A percentile compares a stretch with the other conserved stretches of the same genome.
Conservation (phyloP, 2,329 filamentous ascomycete genomes). For the Aspergillus spinulosporus region DNA sequence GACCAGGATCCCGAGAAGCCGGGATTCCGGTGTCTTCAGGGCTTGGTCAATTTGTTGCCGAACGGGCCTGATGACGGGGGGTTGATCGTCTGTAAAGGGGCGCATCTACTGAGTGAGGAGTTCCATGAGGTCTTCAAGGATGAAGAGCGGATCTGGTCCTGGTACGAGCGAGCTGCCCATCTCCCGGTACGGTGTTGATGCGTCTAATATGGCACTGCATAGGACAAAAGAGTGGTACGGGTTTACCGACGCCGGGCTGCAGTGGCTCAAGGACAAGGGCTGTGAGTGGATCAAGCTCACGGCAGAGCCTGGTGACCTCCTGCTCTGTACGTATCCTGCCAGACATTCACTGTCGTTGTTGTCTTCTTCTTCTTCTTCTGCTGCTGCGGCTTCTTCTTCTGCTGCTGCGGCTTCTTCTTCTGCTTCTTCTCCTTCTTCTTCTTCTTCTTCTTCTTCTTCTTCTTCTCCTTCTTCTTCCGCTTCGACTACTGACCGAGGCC, state of each 20-base stretch:
- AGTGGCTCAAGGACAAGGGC: constrained; percentile 37
- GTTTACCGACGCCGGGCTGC: constrained; percentile 32
- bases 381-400: no score
- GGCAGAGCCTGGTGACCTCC: constrained; percentile 47
- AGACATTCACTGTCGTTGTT: no score
- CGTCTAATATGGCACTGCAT: not conserved
- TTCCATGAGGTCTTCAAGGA: constrained; percentile 34
- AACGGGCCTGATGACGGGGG: constrained; percentile 42
- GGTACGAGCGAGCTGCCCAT: not conserved
- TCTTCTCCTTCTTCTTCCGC: no score
- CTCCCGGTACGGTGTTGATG: not conserved
- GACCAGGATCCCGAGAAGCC: constrained; percentile 47
- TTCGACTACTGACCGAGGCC: not conserved
- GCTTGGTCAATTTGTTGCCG: constrained; percentile 49
- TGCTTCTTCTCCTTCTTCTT: no score
- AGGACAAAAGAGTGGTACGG: constrained; percentile 35
- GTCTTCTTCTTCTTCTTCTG: no score
- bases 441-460: no score
- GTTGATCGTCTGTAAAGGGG: constrained; percentile 38
- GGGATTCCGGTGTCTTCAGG: constrained; percentile 53
- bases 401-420: no score
- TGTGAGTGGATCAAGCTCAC: constrained; percentile 39
- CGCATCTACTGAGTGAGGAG: constrained; percentile 32
- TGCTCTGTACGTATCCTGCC: constrained; percentile 34
- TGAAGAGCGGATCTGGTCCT: constrained; percentile 26